Conservation (phyloP, 768 basidiomycete genomes). For the Mycena polygramma region DNA sequence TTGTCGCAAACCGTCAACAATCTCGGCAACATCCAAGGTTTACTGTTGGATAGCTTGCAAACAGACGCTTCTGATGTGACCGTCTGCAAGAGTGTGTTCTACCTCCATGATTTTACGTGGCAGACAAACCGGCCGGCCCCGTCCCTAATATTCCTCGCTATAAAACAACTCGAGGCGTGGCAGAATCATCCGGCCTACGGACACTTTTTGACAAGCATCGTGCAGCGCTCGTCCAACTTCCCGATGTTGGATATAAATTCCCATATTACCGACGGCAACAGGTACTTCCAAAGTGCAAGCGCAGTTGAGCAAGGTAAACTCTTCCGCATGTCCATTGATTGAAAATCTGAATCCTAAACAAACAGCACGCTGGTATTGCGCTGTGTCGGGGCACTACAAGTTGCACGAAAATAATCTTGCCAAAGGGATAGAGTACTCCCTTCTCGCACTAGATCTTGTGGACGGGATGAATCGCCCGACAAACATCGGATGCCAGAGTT, state of each 20-base stretch:
- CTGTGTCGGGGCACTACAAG: background rate
- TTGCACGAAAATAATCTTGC: background rate
- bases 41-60: background rate
- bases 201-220: background rate
- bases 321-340: background rate
- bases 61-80: background rate
- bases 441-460: background rate
- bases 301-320: background rate
- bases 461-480: background rate
- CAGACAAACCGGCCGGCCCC: background rate
- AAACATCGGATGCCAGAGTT: background rate
- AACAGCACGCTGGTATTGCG: background rate
- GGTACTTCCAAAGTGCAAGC: background rate
- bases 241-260: background rate
- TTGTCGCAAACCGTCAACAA: background rate
- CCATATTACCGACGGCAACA: background rate
- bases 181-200: background rate
- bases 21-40: slow-evolving; percentile 7
- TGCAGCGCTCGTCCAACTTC: background rate
- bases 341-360: background rate
- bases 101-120: background rate
- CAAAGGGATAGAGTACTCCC: background rate
- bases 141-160: background rate
- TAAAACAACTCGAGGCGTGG: background rate
- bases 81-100: background rate